Conservation (phyloP, 2,329 filamentous ascomycete genomes). For the Parastagonospora nodorum region DNA sequence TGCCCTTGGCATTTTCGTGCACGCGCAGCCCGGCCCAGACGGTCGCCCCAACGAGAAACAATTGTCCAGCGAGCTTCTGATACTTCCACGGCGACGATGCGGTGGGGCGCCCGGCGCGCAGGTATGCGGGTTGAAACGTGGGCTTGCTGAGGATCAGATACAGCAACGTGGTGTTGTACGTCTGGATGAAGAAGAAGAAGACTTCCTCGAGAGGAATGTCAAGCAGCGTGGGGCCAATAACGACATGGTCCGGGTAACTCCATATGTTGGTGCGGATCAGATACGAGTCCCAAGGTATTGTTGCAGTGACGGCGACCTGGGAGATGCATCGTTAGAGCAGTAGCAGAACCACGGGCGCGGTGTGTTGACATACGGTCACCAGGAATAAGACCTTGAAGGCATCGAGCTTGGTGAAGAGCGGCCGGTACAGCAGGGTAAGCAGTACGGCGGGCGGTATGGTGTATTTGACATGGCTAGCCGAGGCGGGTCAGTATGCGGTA, state of each 20-base stretch:
- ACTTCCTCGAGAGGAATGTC: conserved; percentile 73
- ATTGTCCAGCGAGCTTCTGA: conserved; percentile 55
- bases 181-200: conserved; percentile 79
- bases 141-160: conserved; percentile 72
- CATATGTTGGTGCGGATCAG: conserved; percentile 71
- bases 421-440: conserved; percentile 64
- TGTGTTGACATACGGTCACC: conserved; percentile 50
- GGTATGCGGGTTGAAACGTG: conserved; percentile 60
- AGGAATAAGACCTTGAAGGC: conserved; percentile 66
- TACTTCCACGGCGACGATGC: conserved; percentile 43
- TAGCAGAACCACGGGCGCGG: conserved; percentile 1
- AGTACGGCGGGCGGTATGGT: conserved; percentile 67
- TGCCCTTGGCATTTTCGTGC: conserved; percentile 55
- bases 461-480: conserved; percentile 65
- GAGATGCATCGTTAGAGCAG: conserved; percentile 23
- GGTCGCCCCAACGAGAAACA: conserved; percentile 53
- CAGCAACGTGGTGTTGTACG: conserved; percentile 71
- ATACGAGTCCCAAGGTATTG: conserved; percentile 78
- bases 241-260: conserved; percentile 70
- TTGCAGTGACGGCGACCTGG: conserved; percentile 67
- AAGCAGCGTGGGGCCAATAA: conserved; percentile 66
- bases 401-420: conserved; percentile 66
- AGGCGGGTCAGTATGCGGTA: conserved; percentile 15
- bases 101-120: conserved; percentile 49
- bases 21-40: conserved; percentile 54